Evolutionary conservation across 768 basidiomycete genomes (phyloP), one percentile per base, ranked within the genome.

Genomic region (Leccinellum albellum): DNA sequence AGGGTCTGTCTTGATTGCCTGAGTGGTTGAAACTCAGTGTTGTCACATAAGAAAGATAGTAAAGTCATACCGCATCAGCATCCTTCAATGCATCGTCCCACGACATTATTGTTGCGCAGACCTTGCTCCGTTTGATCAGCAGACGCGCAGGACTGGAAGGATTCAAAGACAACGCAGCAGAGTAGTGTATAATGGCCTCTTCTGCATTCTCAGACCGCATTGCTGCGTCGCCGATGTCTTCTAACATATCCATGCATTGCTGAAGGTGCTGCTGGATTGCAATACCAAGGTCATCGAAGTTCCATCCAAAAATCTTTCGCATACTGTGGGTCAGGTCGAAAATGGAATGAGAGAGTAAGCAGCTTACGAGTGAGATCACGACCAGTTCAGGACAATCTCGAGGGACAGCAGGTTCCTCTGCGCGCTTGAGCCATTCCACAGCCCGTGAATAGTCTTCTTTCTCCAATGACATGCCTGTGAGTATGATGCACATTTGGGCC

Each of bases 31-130:
- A 9, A 5, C 9, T 46, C 4, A 46, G 26, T 3, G 14, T 7
- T 1, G 3, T 24, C 10, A 15, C 28, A 29, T 29, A 29, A 29
- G 28, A 29, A 29, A 29, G n/a, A 28, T 0, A 26, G 1, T 1
- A 3, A 15, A 6, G 26, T 26, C 26, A 26, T 26, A 26, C 26
- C 3, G 3, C 26, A 26, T 26, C 26, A 26, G 26, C 26, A 4
- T 65, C 60, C 6, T 29, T 37, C 40, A 65, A 24, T 1, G 60
- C 55, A 20, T 56, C 57, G 1, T 55, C 55, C 53, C 59, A 61
- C 3, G 12, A 15, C n/a, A 6, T 21, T 7, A 31, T 3, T 5
- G 28, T 45, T 9, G 40, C 42, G 10, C 26, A 21, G 0, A 37
- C 48, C 28, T 51, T 52, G 44, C 61, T 58, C 24, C 56, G 56